Evolutionary conservation across 176 grass and related monocot genomes (phyloP), one percentile per base, ranked within the genome.

Genomic region (Elaeis guineensis): DNA sequence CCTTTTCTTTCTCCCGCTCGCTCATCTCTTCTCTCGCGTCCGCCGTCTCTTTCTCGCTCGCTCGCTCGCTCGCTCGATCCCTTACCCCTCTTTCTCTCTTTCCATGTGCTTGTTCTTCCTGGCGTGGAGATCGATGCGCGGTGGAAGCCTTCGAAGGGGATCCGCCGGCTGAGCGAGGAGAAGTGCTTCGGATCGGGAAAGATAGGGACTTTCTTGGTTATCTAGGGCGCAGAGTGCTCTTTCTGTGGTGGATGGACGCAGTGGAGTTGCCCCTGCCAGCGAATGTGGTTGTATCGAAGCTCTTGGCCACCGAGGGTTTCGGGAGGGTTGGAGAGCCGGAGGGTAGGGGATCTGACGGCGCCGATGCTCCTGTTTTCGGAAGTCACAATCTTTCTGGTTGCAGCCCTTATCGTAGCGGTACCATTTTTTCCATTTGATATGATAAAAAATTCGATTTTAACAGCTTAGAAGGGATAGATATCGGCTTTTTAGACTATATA

Each of bases 181-280:
- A 64, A 29, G 59, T 57, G 9, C 24, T 35, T 19, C 20, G 32
- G 66, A 32, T 52, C 50, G 49, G 18, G 25, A 67, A 28, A 21
- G 49, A 12, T 44, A 67, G 63, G 14, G 32, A 5, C 18, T 26
- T 30, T 57, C 51, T 55, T 32, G 25, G 49, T 12, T 77, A 61
- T 70, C 52, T 70, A 66, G 67, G 22, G 55, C 55, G 69, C 30
- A 26, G 24, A 39, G 58, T 16, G 16, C 17, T n/a, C 25, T 61
- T n/a, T 61, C 3, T 16, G 58, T 35, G 58, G 58, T 39, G 58
- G 58, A 94, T 94, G 89, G 89, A 94, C 60, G 89, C 75, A 8
- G 67, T 94, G 26, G 89, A 94, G 75, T 70, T 94, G 56, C 84
- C 84, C 14, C 52, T 94, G 6, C 78, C 84, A 22, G 59, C 84